Percentiles rank a stretch among this genome's conserved stretches.
Conservation (phyloP, 169 alveolate genomes). For the Plasmodium chabaudi region DNA sequence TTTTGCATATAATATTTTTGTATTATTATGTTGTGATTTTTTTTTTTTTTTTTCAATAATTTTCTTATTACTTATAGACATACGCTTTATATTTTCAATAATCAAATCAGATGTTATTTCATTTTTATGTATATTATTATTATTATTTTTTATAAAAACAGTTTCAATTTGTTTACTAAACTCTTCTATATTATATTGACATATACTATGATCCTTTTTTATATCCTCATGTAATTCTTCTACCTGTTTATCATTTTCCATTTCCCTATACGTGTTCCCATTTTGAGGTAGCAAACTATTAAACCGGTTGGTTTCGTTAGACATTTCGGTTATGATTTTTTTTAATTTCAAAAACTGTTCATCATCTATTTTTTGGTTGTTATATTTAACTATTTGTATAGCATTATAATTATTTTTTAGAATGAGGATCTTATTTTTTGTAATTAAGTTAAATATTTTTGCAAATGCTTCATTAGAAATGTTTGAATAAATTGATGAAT, state of each 20-base stretch:
- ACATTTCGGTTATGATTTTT: not conserved
- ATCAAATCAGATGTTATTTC: slow-evolving; percentile 2
- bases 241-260: not conserved
- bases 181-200: too few species aligned
- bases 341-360: slow-evolving; percentile 4
- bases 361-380: not conserved
- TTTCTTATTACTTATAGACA: not conserved
- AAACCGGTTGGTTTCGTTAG: too few species aligned
- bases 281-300: not conserved
- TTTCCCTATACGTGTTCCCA: not conserved
- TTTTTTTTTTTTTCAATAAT: not conserved
- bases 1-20: slow-evolving; percentile 11
- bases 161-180: too few species aligned
- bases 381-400: slow-evolving; percentile 19
- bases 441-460: slow-evolving; percentile 18
- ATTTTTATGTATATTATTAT: not conserved
- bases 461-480: slow-evolving; percentile 24
- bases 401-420: slow-evolving; percentile 31
- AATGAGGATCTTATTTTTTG: slow-evolving; percentile 28
- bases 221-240: too few species aligned
- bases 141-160: too few species aligned
- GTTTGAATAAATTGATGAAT: slow-evolving; percentile 5
- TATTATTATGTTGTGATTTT: not conserved
- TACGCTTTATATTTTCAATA: not conserved
- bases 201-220: too few species aligned